Percentiles rank a stretch among this genome's conserved stretches.
phyloP scores from a whole-genome alignment of 148 eudicot species.

The Silene latifolia region DNA sequence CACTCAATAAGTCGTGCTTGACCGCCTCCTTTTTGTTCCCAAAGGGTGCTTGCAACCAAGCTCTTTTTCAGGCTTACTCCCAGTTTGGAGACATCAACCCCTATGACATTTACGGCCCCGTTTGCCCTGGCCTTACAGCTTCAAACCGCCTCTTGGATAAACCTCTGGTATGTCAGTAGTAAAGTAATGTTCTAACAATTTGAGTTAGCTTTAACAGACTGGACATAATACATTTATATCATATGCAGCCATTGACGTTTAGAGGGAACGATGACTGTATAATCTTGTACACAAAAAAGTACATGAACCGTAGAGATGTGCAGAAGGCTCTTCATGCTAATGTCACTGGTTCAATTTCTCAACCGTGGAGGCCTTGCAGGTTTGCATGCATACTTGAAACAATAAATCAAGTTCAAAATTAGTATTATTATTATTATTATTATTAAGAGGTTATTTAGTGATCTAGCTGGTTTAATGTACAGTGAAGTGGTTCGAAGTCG shows the following conservation, averaged over 20 bases:
- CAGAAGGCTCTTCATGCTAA: conserved; percentile 38
- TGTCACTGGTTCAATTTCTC: conserved; percentile 17
- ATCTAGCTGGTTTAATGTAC: background rate
- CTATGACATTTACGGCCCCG: conserved; percentile 31
- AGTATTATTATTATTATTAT: no score
- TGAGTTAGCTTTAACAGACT: background rate
- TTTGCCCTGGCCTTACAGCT: conserved; percentile 15
- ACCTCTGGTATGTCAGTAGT: conserved; percentile 20
- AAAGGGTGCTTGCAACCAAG: conserved; percentile 26
- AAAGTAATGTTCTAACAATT: no score
- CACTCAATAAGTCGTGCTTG: conserved; percentile 37
- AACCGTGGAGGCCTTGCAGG: conserved; percentile 39
- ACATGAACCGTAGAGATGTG: conserved; percentile 32
- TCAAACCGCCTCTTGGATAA: conserved; percentile 8
- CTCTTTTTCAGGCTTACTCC: conserved; percentile 33
- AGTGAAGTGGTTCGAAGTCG: conserved; percentile 39
- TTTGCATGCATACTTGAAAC: conserved; percentile 9
- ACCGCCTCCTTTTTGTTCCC: conserved; percentile 43
- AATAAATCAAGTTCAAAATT: background rate
- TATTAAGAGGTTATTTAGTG: background rate
- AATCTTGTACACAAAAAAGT: conserved; percentile 26
- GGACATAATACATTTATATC: no score
- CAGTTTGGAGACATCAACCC: conserved; percentile 37
- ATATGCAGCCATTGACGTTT: conserved; percentile 26
- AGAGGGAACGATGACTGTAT: conserved; percentile 32